A percentile compares a stretch with the other conserved stretches of the same genome.
Conservation (phyloP, 768 basidiomycete genomes). For the Floccularia luteovirens region DNA sequence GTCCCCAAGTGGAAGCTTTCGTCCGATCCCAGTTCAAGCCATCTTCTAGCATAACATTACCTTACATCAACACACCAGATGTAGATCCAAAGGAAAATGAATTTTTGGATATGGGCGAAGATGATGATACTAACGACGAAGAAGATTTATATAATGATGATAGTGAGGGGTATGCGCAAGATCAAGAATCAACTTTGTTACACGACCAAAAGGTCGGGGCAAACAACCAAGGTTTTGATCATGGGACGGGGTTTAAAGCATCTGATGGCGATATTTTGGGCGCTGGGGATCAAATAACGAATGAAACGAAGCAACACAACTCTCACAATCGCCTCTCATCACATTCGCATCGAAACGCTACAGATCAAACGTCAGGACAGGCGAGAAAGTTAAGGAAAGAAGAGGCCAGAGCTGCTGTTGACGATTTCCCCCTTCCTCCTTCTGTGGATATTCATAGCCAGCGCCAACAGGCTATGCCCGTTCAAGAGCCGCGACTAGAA, state of each 20-base stretch:
- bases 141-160: slow-evolving; percentile 30
- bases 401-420: slow-evolving; percentile 33
- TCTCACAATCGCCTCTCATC: neutral
- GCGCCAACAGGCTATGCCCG: slow-evolving; percentile 13
- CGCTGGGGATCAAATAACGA: too few relatives aligned
- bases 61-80: slow-evolving; percentile 14
- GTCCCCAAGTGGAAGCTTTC: slow-evolving; percentile 37
- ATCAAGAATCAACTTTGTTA: too few relatives aligned
- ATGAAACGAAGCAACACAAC: too few relatives aligned
- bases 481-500: slow-evolving; percentile 12
- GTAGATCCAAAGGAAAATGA: slow-evolving; percentile 28
- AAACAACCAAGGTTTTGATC: neutral
- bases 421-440: slow-evolving; percentile 47
- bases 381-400: slow-evolving; percentile 14
- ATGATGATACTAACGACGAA: slow-evolving; percentile 33
- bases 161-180: too few relatives aligned
- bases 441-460: slow-evolving; percentile 19
- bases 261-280: slow-evolving; percentile 1
- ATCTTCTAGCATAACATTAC: slow-evolving; percentile 16
- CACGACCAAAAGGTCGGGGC: too few relatives aligned
- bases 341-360: neutral
- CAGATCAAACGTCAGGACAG: slow-evolving; percentile 4
- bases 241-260: neutral
- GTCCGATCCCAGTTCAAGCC: too few relatives aligned
- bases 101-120: slow-evolving; percentile 63